Percentiles rank a stretch among this genome's conserved stretches.
These are phyloP conservation scores for Starmerella riodocensis DNA, from an alignment of 805 yeast genomes.

Conservation along the genomic window DNA sequence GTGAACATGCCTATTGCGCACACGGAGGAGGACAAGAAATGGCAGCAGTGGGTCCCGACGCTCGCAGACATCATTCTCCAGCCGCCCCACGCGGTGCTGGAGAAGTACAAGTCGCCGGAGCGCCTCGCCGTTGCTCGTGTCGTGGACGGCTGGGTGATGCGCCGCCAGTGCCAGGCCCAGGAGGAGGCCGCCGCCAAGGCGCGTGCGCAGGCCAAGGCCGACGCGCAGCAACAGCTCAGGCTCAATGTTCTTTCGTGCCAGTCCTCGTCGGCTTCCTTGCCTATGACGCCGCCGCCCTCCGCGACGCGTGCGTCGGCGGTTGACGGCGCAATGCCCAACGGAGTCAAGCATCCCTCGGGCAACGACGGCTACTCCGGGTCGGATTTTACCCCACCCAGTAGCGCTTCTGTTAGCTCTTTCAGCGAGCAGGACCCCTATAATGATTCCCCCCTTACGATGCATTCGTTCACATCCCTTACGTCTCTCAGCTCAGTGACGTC, in stretches of 20 bases:
- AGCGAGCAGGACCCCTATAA: constrained; percentile 6
- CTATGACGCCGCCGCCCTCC: constrained; percentile 28
- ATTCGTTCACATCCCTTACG: constrained; percentile 16
- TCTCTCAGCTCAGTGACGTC: constrained; percentile 17
- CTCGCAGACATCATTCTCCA: constrained; percentile 27
- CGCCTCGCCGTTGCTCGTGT: constrained; percentile 26
- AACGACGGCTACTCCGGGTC: constrained; percentile 1
- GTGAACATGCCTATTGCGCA: constrained; percentile 10
- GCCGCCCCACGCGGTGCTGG: constrained; percentile 28
- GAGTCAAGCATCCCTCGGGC: not conserved
- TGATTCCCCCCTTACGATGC: constrained; percentile 17
- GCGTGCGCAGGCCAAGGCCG: constrained; percentile 14
- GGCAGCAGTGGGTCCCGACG: constrained; percentile 23
- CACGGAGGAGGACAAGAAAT: constrained; percentile 18
- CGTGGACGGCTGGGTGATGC: constrained; percentile 25
- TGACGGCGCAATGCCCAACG: not conserved
- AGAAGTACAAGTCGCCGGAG: constrained; percentile 29
- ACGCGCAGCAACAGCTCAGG: constrained; percentile 10
- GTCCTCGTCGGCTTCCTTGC: constrained; percentile 17
- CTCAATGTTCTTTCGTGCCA: constrained; percentile 9
- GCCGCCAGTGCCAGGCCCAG: constrained; percentile 24
- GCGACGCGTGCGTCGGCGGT: constrained; percentile 24
- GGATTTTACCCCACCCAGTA: constrained; percentile 17
- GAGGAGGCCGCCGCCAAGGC: constrained; percentile 18
- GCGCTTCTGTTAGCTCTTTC: constrained; percentile 2